Conservation (phyloP, 192 early-diverging fungal genomes). For the Coemansia interrupta region DNA sequence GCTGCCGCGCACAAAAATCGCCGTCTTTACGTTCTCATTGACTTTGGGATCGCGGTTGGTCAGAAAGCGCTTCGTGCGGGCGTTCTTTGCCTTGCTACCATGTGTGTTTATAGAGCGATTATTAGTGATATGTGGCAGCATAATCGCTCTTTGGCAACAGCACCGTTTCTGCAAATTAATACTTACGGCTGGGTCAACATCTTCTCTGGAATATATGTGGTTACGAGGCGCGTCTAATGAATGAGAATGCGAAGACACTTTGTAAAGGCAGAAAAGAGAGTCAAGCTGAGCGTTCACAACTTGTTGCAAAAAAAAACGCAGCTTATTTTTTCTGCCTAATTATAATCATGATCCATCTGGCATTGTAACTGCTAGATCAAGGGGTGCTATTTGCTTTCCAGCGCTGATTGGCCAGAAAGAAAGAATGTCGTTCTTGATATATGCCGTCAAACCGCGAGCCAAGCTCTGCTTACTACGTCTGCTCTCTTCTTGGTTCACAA, state of each 20-base stretch:
- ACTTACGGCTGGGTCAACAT: slow-evolving; percentile 25
- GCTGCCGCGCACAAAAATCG: slow-evolving; percentile 84
- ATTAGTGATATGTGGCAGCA: too few species aligned
- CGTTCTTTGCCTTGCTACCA: slow-evolving; percentile 79
- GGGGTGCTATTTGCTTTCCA: slow-evolving; percentile 4
- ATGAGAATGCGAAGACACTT: background rate
- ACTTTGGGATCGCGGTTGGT: slow-evolving; percentile 87
- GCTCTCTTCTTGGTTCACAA: too few species aligned
- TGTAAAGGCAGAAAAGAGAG: background rate
- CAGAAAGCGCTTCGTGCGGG: slow-evolving; percentile 79
- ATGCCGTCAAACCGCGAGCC: too few species aligned
- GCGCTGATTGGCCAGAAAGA: slow-evolving; percentile 10
- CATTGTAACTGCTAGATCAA: background rate
- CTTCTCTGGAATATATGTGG: background rate
- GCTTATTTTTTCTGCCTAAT: background rate
- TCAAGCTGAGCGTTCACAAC: too few species aligned
- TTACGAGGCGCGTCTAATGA: background rate
- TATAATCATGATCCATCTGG: background rate
- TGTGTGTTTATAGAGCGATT: too few species aligned
- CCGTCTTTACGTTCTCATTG: slow-evolving; percentile 86
- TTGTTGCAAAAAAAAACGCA: too few species aligned
- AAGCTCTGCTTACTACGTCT: too few species aligned
- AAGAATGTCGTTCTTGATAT: background rate
- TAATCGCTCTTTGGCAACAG: too few species aligned
- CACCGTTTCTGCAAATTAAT: background rate